A percentile compares a stretch with the other conserved stretches of the same genome.
phyloP scores from a whole-genome alignment of 2,329 filamentous ascomycete genomes.

The Colletotrichum gigasporum region DNA sequence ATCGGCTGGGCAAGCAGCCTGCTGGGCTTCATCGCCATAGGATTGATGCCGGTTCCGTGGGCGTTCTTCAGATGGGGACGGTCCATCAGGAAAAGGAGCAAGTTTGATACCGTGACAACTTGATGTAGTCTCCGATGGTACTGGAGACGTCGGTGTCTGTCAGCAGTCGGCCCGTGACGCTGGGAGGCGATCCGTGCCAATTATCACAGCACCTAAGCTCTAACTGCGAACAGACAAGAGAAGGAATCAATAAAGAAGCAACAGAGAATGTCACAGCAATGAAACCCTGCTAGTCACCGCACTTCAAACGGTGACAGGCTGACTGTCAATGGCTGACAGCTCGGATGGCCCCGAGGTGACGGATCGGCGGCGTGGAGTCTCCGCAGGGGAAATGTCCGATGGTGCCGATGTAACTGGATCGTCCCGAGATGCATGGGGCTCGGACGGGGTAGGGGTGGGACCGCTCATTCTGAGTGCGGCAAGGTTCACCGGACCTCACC shows the following conservation, averaged over 20 bases:
- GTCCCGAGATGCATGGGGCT: background rate
- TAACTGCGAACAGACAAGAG: background rate
- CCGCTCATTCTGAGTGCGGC: background rate
- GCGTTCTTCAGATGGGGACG: conserved; percentile 60
- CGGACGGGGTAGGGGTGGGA: background rate
- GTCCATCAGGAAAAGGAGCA: conserved; percentile 48
- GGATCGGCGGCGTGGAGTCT: background rate
- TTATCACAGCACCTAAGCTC: background rate
- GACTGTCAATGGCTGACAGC: too few relatives aligned
- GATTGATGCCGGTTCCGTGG: conserved; percentile 61
- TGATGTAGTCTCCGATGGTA: conserved; percentile 37
- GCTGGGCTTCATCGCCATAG: conserved; percentile 56
- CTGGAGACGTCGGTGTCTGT: too few relatives aligned
- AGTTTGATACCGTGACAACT: conserved; percentile 46
- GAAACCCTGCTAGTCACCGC: too few relatives aligned
- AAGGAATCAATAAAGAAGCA: background rate
- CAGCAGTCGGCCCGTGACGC: too few relatives aligned
- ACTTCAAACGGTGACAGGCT: background rate
- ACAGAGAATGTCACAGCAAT: background rate
- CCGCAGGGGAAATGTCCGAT: background rate
- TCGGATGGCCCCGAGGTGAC: background rate
- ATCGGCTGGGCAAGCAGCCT: conserved; percentile 58
- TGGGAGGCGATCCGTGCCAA: background rate
- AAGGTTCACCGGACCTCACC: background rate
- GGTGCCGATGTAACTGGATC: conserved; percentile 17